Percentiles rank a stretch among this genome's conserved stretches.
phyloP scores from a whole-genome alignment of 306 rosid genomes.

The Prunus kanzakura region DNA sequence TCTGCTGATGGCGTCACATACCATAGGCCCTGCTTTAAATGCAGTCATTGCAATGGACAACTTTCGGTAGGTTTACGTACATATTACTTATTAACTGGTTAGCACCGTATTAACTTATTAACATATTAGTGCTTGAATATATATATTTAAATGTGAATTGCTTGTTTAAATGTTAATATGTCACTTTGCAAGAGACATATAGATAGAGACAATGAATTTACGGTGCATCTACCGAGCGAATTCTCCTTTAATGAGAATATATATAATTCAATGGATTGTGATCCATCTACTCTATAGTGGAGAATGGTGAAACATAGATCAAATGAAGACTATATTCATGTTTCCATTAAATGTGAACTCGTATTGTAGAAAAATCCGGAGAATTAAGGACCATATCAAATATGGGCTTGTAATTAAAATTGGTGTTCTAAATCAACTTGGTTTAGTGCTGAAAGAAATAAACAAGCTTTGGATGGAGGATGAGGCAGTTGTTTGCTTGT shows the following conservation, averaged over 20 bases:
- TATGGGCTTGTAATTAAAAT: too few species aligned
- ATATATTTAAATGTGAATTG: not conserved
- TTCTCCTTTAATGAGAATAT: too few species aligned
- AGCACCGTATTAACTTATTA: too few species aligned
- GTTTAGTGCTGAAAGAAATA: too few species aligned
- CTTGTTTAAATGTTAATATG: too few species aligned
- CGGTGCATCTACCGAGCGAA: not conserved
- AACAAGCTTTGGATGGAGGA: too few species aligned
- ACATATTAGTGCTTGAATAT: too few species aligned
- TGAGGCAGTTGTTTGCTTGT: not conserved
- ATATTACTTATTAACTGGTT: not conserved
- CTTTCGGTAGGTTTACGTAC: conserved; percentile 38
- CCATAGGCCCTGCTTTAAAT: conserved; percentile 70
- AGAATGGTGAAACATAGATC: not conserved
- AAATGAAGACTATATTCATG: not conserved
- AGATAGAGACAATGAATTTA: not conserved
- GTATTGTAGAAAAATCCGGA: not conserved
- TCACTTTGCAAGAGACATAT: too few species aligned
- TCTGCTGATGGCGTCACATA: conserved; percentile 55
- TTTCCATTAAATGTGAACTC: not conserved
- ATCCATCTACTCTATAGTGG: too few species aligned
- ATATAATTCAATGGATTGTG: too few species aligned
- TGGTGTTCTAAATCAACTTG: too few species aligned
- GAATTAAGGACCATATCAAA: not conserved
- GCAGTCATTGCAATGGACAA: conserved; percentile 66